Evolutionary conservation across 495 filamentous ascomycete genomes (phyloP).

Genomic region (Penicillium canescens): DNA sequence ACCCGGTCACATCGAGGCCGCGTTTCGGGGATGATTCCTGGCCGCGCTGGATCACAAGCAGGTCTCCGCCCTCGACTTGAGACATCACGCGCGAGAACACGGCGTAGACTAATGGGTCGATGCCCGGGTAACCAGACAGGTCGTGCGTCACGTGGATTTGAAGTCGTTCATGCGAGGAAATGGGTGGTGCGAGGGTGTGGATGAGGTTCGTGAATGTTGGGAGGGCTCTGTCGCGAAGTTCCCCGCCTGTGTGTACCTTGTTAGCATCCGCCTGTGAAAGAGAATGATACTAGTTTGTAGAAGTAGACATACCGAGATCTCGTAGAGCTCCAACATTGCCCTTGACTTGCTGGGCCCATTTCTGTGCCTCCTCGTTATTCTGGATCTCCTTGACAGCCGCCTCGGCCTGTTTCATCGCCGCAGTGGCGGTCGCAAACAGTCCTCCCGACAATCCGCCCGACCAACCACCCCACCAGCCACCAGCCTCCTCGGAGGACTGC

Average conservation of each 20-base stretch:
- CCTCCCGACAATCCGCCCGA: slow-evolving; percentile 66
- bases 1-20: slow-evolving; percentile 50
- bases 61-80: slow-evolving; percentile 95
- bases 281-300: neutral
- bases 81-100: slow-evolving; percentile 97
- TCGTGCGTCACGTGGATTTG: slow-evolving; percentile 98
- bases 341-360: slow-evolving; percentile 92
- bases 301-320: slow-evolving; percentile 68
- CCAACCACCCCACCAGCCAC: slow-evolving; percentile 76
- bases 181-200: slow-evolving; percentile 92
- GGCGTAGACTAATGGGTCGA: slow-evolving; percentile 89
- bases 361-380: slow-evolving; percentile 92
- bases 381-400: slow-evolving; percentile 92
- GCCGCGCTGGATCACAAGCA: slow-evolving; percentile 93
- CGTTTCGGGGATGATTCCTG: slow-evolving; percentile 76
- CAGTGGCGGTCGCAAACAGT: slow-evolving; percentile 63
- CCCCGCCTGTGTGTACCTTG: slow-evolving; percentile 64
- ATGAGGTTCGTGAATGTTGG: slow-evolving; percentile 95
- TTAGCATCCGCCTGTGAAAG: slow-evolving; percentile 8
- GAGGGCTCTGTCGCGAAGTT: slow-evolving; percentile 82
- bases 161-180: slow-evolving; percentile 95
- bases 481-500: slow-evolving; percentile 43
- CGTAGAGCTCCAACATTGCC: slow-evolving; percentile 84
- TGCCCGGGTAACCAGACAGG: slow-evolving; percentile 86
- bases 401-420: slow-evolving; percentile 93